These are phyloP conservation scores for Acanthamoeba healyi DNA, from an alignment of 208 protist genomes.

Conservation along the genomic window DNA sequence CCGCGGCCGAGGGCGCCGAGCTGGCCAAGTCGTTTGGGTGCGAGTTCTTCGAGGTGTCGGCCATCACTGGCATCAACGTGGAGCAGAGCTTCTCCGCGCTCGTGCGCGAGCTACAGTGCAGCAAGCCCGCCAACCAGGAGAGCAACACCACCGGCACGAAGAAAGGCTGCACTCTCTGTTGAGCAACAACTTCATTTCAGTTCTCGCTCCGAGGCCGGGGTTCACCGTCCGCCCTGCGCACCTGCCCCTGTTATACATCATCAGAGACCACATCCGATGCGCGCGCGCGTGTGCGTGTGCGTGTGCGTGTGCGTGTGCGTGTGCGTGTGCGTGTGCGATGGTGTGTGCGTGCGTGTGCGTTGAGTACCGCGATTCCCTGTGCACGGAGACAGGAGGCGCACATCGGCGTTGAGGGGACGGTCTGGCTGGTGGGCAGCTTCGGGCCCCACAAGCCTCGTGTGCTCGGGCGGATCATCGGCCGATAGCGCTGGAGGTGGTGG, in stretches of 20 bases:
- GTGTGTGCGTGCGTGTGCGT: no score
- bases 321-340: no score
- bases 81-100: constrained; percentile 80
- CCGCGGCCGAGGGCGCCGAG: constrained; percentile 85
- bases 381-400: background rate
- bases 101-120: constrained; percentile 80
- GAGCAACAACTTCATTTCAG: no score
- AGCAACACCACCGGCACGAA: no score
- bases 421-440: background rate
- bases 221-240: no score
- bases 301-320: no score
- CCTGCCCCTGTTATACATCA: no score
- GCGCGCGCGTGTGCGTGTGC: background rate
- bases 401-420: background rate
- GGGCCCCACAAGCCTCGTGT: background rate
- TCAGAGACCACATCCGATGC: no score
- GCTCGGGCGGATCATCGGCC: background rate
- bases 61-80: constrained; percentile 86
- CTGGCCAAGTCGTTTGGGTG: constrained; percentile 82
- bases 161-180: no score
- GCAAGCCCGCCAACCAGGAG: no score
- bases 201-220: no score
- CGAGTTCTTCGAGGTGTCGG: constrained; percentile 88
- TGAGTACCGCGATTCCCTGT: no score
- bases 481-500: background rate